phyloP scores from a whole-genome alignment of 108 stramenopile species.

The Cyclotella baltica region DNA sequence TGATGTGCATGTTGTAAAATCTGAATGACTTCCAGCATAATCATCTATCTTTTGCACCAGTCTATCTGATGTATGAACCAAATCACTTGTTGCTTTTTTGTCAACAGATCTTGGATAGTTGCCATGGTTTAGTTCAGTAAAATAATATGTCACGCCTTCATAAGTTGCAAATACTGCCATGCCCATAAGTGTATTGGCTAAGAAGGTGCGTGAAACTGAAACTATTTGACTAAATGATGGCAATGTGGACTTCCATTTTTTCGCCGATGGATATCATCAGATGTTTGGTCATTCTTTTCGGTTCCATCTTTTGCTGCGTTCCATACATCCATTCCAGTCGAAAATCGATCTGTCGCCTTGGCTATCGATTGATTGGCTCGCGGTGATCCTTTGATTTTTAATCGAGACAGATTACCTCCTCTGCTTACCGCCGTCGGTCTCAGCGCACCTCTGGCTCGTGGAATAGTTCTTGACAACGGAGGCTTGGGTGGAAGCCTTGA shows the following conservation, averaged over 20 bases:
- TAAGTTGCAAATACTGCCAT: slow-evolving; percentile 73
- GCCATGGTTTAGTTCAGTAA: slow-evolving; percentile 12
- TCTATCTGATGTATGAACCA: no score
- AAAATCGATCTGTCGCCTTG: slow-evolving; percentile 63
- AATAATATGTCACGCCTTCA: slow-evolving; percentile 48
- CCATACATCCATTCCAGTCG: slow-evolving; percentile 69
- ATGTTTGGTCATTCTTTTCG: slow-evolving; percentile 7
- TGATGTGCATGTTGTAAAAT: slow-evolving; percentile 48
- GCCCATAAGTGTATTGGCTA: slow-evolving; percentile 72
- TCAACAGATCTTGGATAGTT: no score
- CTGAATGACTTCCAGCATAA: not conserved
- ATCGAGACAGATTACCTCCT: not conserved
- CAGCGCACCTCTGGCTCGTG: not conserved
- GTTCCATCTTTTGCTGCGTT: slow-evolving; percentile 31
- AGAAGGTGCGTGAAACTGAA: slow-evolving; percentile 30
- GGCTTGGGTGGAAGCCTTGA: slow-evolving; percentile 2
- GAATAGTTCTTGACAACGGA: not conserved
- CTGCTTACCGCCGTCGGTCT: not conserved
- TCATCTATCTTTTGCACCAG: no score
- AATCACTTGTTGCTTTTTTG: slow-evolving; percentile 4
- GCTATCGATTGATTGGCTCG: slow-evolving; percentile 49
- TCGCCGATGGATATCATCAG: not conserved
- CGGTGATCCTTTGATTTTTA: not conserved
- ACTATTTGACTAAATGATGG: not conserved
- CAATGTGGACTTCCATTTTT: not conserved